Base-by-base conservation (phyloP, 179 eudicot species). In the Spergularia azorica region DNA sequence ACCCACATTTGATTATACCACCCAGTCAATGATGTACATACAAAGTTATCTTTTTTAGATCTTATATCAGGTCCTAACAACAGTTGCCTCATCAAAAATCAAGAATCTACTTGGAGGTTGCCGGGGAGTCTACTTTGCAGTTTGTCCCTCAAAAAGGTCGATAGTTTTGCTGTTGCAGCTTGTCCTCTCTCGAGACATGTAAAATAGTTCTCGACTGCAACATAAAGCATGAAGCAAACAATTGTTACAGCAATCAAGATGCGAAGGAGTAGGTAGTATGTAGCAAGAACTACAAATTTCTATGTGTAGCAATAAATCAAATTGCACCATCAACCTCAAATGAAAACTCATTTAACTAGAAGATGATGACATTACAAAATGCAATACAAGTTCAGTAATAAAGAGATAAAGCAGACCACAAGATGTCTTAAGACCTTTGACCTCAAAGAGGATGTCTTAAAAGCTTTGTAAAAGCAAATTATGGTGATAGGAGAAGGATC, bases 151-250 rank as follows among this genome's bases (percentile, higher is more conserved):
- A 50, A 17, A 52, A 74, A 62, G 39, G 3, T 26, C 36, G 48
- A 63, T 21, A 74, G 58, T 26, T 62, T 74, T 63, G 17, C 39
- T 15, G 70, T 39, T 17, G 71, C 71, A 38, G 78, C 78, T 75
- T 57, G 63, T 54, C 63, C 77, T 32, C 63, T 75, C 78, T 74
- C 59, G 5, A 65, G 64, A 63, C 70, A 74, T 70, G 60, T 52
- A 74, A 63, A 39, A 8, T 65, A 75, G 36, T 46, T 64, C 52
- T 65, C 54, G 3, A 74, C 71, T 74, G 63, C 61, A 63, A 63
- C 17, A 64, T 38, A 52, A 60, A 52, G 11, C 39, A 26, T 11
- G 58, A 12, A 64, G 26, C 61, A 64, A 51, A 26, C n/a, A 26
- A 38, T 51, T 69, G 72, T 48, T 26, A 69, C 21, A 20, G 46